Percentiles rank a stretch among this genome's conserved stretches.
Conservation (phyloP, 345 rosid species). For the Eucalyptus dawsonii region DNA sequence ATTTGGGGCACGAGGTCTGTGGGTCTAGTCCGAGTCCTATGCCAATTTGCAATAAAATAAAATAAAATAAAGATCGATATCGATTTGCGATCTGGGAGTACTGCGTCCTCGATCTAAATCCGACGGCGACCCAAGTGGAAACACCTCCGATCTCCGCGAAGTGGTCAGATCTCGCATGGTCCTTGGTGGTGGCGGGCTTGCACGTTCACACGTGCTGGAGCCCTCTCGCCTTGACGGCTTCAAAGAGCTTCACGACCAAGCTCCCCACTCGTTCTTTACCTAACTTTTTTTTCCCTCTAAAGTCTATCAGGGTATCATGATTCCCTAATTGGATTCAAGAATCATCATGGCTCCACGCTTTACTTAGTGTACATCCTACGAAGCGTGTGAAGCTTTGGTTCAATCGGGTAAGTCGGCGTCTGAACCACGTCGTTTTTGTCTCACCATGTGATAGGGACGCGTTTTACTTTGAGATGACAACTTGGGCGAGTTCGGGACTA, state of each 20-base stretch:
- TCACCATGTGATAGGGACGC: fast-evolving
- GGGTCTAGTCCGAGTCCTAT: background rate
- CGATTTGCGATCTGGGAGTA: background rate
- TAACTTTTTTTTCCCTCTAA: background rate
- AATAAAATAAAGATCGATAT: background rate
- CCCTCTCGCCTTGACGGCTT: background rate
- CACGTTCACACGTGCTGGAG: background rate
- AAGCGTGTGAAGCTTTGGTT: background rate
- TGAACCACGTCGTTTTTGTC: fast-evolving
- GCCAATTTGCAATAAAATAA: background rate
- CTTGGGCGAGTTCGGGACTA: fast-evolving
- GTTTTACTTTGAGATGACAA: background rate
- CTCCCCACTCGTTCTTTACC: background rate
- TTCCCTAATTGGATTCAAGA: background rate
- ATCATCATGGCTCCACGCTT: background rate
- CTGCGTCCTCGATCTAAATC: background rate
- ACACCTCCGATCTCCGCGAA: background rate
- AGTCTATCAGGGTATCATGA: background rate
- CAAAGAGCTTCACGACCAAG: background rate
- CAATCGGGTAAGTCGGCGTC: fast-evolving
- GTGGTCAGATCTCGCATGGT: background rate
- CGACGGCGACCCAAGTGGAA: background rate
- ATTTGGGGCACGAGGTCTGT: background rate
- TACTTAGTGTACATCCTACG: background rate
- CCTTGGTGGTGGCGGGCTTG: background rate